Conservation (phyloP, 768 basidiomycete species). For the Agaricus subrufescens region DNA sequence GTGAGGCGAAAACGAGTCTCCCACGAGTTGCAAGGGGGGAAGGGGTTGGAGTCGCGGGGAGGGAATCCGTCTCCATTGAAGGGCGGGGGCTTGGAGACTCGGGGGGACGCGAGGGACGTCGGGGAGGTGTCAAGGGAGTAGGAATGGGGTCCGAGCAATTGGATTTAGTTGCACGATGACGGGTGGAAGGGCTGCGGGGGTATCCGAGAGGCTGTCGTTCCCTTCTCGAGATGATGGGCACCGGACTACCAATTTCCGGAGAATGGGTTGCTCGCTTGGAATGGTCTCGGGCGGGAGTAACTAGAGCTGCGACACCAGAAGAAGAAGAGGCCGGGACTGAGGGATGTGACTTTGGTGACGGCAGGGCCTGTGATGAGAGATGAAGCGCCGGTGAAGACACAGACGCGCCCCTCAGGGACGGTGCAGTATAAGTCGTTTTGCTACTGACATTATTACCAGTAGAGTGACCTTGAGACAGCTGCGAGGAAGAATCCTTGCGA, state of each 20-base stretch:
- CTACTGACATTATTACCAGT: constrained; percentile 44
- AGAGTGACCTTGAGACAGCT: constrained; percentile 7
- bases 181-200: constrained; percentile 4
- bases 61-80: constrained; percentile 3
- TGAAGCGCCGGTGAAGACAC: constrained; percentile 74
- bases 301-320: constrained; percentile 37
- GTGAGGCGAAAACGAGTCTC: neutral
- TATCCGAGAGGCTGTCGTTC: constrained; percentile 13
- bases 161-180: constrained; percentile 26
- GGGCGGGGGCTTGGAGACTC: constrained; percentile 1
- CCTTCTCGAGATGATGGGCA: constrained; percentile 10
- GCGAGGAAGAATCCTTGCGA: constrained; percentile 9
- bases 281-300: constrained; percentile 44
- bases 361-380: constrained; percentile 51
- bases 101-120: neutral
- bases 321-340: constrained; percentile 43
- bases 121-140: constrained; percentile 13
- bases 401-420: constrained; percentile 65
- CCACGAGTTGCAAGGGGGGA: constrained; percentile 4
- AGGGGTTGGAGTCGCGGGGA: constrained; percentile 8
- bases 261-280: constrained; percentile 32
- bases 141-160: constrained; percentile 21
- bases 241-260: constrained; percentile 12
- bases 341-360: constrained; percentile 49
- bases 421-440: constrained; percentile 55